Evolutionary conservation across 2,329 filamentous ascomycete species (phyloP).

Genomic region (Talaromyces albobiverticillius): DNA sequence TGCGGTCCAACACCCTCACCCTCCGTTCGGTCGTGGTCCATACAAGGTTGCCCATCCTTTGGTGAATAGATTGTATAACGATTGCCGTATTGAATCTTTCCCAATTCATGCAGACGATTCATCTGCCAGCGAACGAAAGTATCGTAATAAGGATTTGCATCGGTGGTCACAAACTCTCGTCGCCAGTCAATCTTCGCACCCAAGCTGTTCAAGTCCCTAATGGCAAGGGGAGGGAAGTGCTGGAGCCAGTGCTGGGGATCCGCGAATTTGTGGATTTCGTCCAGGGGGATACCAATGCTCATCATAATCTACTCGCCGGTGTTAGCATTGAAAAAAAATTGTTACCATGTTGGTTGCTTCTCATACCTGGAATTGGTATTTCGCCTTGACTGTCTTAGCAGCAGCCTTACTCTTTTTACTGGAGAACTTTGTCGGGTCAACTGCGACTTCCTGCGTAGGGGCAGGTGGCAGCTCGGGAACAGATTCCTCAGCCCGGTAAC

Average conservation of each 20-base stretch:
- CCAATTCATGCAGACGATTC: constrained; percentile 81
- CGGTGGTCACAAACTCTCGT: constrained; percentile 87
- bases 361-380: constrained; percentile 73
- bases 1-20: constrained; percentile 82
- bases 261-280: constrained; percentile 91
- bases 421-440: constrained; percentile 86
- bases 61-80: constrained; percentile 90
- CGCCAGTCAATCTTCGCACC: constrained; percentile 92
- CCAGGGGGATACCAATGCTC: constrained; percentile 77
- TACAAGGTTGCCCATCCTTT: constrained; percentile 82
- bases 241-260: constrained; percentile 90
- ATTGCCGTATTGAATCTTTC: constrained; percentile 92
- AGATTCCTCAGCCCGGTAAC: constrained; percentile 64
- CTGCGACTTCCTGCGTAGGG: constrained; percentile 65
- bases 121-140: constrained; percentile 97
- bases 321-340: background rate
- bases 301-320: constrained; percentile 70
- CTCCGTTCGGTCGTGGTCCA: constrained; percentile 80
- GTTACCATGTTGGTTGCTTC: background rate
- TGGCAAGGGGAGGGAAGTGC: constrained; percentile 79
- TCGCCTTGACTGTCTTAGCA: constrained; percentile 85
- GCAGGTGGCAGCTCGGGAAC: constrained; percentile 54
- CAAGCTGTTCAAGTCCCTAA: constrained; percentile 75
- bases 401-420: constrained; percentile 91
- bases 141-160: constrained; percentile 96